Evolutionary conservation across 352 stramenopile species (phyloP).

Genomic region (Phytophthora agathidicida): DNA sequence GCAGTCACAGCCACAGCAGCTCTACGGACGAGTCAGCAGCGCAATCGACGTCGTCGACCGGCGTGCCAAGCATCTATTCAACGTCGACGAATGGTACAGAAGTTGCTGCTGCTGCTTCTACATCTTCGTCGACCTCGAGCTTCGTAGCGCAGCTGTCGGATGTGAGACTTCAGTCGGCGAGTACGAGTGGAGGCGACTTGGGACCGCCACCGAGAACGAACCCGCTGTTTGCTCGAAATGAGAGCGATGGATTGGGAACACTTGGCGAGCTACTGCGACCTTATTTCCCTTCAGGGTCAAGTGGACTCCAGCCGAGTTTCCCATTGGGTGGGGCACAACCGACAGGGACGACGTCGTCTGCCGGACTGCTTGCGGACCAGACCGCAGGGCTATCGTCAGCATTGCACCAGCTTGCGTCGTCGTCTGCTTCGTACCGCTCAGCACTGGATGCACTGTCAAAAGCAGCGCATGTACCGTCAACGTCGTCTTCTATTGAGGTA

Average conservation of each 20-base stretch:
- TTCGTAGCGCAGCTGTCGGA: slow-evolving; percentile 27
- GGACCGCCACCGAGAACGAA: slow-evolving; percentile 44
- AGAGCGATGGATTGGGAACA: slow-evolving; percentile 54
- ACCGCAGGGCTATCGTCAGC: slow-evolving; percentile 25
- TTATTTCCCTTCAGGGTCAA: slow-evolving; percentile 41
- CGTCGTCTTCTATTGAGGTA: slow-evolving; percentile 1
- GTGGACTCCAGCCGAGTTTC: slow-evolving; percentile 31
- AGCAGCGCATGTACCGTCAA: slow-evolving; percentile 16
- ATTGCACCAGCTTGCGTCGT: slow-evolving; percentile 64
- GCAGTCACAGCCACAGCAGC: slow-evolving; percentile 18
- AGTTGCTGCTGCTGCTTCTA: slow-evolving; percentile 24
- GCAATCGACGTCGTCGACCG: slow-evolving; percentile 47
- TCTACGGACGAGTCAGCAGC: slow-evolving; percentile 42
- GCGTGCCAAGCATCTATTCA: slow-evolving; percentile 22
- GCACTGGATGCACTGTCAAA: slow-evolving; percentile 31
- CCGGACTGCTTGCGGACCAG: slow-evolving; percentile 21
- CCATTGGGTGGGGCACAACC: neutral
- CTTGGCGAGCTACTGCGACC: slow-evolving; percentile 58
- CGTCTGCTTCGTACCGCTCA: slow-evolving; percentile 51
- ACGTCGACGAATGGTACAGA: slow-evolving; percentile 32
- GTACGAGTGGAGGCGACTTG: slow-evolving; percentile 15
- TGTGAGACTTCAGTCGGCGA: slow-evolving; percentile 34
- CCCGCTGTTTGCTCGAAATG: slow-evolving; percentile 60
- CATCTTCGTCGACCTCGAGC: slow-evolving; percentile 33
- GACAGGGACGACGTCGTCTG: slow-evolving; percentile 14